These are phyloP conservation scores for Naganishia liquefaciens DNA, from an alignment of 1,284 basidiomycete genomes.

Conservation along the genomic window DNA sequence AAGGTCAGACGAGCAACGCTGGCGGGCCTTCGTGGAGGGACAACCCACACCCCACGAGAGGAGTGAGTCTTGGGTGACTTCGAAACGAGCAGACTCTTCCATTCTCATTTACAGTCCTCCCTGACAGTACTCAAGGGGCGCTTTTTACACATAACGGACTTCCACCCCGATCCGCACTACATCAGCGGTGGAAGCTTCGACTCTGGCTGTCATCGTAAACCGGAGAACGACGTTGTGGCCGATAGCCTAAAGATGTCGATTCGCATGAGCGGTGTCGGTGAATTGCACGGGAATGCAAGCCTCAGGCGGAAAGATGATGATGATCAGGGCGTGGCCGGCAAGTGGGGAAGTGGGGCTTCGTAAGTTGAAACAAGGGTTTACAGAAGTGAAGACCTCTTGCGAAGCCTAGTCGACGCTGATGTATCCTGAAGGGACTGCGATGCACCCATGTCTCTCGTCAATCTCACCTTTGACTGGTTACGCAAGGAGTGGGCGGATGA, in stretches of 20 bases:
- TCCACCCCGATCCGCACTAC: conserved; percentile 55
- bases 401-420: not conserved
- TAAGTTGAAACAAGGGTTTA: no score
- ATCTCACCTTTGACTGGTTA: conserved; percentile 78
- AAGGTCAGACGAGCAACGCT: not conserved
- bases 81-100: no score
- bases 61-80: not conserved
- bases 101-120: no score
- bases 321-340: conserved; percentile 39
- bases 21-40: no score
- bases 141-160: conserved; percentile 54
- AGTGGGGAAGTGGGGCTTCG: conserved; percentile 50
- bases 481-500: conserved; percentile 76
- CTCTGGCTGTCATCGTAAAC: conserved; percentile 47
- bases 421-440: conserved; percentile 71
- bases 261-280: not conserved
- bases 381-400: not conserved
- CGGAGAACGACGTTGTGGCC: conserved; percentile 27
- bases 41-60: conserved; percentile 6
- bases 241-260: conserved; percentile 35
- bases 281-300: conserved; percentile 28
- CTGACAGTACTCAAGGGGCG: conserved; percentile 43
- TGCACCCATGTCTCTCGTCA: conserved; percentile 73
- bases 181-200: conserved; percentile 46
- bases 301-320: conserved; percentile 25